Conservation (phyloP, 1,284 basidiomycete species). For the Wolfiporia cocos region DNA sequence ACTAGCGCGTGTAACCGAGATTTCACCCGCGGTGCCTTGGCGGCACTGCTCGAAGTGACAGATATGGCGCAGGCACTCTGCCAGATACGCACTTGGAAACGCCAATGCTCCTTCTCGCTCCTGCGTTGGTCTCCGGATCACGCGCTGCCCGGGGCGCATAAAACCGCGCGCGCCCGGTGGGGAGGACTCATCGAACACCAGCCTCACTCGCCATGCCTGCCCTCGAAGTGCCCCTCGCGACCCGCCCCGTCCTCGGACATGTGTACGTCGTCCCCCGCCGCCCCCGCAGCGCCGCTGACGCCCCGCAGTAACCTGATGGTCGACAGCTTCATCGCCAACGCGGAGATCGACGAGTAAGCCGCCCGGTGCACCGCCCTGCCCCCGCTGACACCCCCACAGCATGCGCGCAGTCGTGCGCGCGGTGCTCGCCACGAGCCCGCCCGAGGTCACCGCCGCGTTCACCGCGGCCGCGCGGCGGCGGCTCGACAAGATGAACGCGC, state of each 20-base stretch:
- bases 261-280: conserved; percentile 40
- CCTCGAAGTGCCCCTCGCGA: conserved; percentile 5
- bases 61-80: too few species aligned
- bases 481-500: conserved; percentile 45
- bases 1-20: too few species aligned
- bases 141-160: conserved; percentile 1
- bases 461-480: conserved; percentile 54
- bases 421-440: conserved; percentile 59
- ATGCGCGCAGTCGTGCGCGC: conserved; percentile 63
- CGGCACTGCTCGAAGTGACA: too few species aligned
- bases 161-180: not conserved
- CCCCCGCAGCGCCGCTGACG: conserved; percentile 4
- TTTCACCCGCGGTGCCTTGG: too few species aligned
- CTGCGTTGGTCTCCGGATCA: not conserved
- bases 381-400: conserved; percentile 30
- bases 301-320: conserved; percentile 67
- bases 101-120: not conserved
- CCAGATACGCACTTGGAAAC: not conserved
- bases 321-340: conserved; percentile 74
- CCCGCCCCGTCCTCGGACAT: conserved; percentile 28
- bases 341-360: conserved; percentile 58
- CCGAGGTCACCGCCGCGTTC: conserved; percentile 52
- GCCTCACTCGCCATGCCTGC: conserved; percentile 7
- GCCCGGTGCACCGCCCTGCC: not conserved
- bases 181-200: not conserved